phyloP scores from a whole-genome alignment of 805 yeast genomes.

The Candida jianshihensis region DNA sequence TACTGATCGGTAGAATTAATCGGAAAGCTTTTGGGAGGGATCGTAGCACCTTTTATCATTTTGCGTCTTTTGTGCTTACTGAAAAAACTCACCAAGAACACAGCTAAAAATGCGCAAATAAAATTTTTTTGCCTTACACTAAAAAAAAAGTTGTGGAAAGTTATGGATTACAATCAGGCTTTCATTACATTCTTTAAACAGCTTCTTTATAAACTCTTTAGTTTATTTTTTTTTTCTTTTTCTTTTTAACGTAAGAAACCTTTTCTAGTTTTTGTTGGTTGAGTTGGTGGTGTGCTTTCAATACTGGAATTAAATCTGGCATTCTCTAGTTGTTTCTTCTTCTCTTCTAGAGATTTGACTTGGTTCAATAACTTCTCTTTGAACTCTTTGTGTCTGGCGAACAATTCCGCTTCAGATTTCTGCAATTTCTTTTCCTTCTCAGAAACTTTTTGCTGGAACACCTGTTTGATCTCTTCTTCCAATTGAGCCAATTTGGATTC shows the following conservation, averaged over 20 bases:
- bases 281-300: constrained; percentile 24
- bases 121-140: too few relatives aligned
- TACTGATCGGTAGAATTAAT: not conserved
- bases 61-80: too few relatives aligned
- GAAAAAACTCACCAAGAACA: too few relatives aligned
- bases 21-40: too few relatives aligned
- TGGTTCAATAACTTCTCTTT: constrained; percentile 88
- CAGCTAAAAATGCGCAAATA: too few relatives aligned
- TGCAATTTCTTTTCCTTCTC: constrained; percentile 97
- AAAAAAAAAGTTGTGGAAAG: too few relatives aligned
- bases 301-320: constrained; percentile 39
- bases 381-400: constrained; percentile 94
- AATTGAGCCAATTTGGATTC: constrained; percentile 89
- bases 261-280: constrained; percentile 56
- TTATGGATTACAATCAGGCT: too few relatives aligned
- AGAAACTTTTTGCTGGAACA: constrained; percentile 91
- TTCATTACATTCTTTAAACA: too few relatives aligned
- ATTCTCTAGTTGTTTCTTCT: constrained; percentile 72
- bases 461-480: constrained; percentile 94
- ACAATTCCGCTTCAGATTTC: constrained; percentile 93
- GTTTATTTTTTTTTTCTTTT: not conserved
- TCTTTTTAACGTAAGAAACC: constrained; percentile 62
- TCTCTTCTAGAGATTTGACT: constrained; percentile 84
- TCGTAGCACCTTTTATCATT: too few relatives aligned
- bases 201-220: too few relatives aligned